These are phyloP conservation scores for Colletotrichum sp. DNA, from an alignment of 2,329 filamentous ascomycete genomes.

Conservation along the genomic window DNA sequence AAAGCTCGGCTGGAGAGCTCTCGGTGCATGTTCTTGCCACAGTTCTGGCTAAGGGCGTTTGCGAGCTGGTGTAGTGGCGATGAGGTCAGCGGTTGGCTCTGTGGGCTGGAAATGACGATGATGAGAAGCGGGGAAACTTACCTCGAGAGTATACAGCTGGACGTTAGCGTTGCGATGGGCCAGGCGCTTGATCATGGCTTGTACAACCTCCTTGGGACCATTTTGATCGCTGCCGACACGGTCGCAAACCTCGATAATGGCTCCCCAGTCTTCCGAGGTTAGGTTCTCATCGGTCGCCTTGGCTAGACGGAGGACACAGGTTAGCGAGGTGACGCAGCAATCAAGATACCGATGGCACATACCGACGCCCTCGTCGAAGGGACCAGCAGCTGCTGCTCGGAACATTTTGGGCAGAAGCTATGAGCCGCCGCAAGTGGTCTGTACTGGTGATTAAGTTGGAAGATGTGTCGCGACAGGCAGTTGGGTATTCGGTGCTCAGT, in stretches of 20 bases:
- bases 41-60: slow-evolving; percentile 92
- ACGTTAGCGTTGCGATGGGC: slow-evolving; percentile 96
- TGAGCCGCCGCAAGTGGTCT: slow-evolving; percentile 11
- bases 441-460: not conserved
- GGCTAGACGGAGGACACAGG: slow-evolving; percentile 40
- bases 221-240: slow-evolving; percentile 59
- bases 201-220: slow-evolving; percentile 81
- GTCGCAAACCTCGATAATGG: slow-evolving; percentile 69
- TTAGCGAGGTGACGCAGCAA: not conserved
- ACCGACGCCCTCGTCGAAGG: slow-evolving; percentile 67
- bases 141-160: slow-evolving; percentile 91
- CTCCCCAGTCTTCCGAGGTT: slow-evolving; percentile 77
- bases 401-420: slow-evolving; percentile 53
- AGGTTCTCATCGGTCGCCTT: slow-evolving; percentile 97
- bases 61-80: slow-evolving; percentile 63
- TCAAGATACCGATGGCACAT: slow-evolving; percentile 33
- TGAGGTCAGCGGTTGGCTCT: slow-evolving; percentile 6
- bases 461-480: not conserved
- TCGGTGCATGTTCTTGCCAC: slow-evolving; percentile 83
- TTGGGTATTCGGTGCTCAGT: not conserved
- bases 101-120: not conserved
- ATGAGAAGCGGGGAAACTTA: slow-evolving; percentile 37
- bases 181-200: slow-evolving; percentile 88
- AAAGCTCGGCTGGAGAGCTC: slow-evolving; percentile 91
- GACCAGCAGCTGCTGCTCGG: slow-evolving; percentile 60